Conservation (phyloP, 352 stramenopile species). For the Elongisporangium anandrum region DNA sequence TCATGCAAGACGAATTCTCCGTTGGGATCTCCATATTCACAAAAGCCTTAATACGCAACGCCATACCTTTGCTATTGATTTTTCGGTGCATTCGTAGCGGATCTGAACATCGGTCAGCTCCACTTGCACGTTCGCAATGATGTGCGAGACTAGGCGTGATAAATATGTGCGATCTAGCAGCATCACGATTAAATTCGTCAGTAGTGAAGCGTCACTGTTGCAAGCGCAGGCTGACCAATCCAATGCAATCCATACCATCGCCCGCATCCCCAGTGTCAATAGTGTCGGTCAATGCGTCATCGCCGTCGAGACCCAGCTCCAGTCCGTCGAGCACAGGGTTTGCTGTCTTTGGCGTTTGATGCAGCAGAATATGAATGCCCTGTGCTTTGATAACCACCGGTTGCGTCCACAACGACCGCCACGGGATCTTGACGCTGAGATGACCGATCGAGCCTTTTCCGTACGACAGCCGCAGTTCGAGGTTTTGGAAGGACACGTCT, state of each 20-base stretch:
- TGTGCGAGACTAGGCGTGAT: conserved; percentile 74
- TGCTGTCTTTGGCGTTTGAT: conserved; percentile 37
- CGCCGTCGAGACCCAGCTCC: conserved; percentile 17
- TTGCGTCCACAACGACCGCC: conserved; percentile 80
- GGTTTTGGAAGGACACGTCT: conserved; percentile 78
- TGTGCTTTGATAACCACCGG: conserved; percentile 75
- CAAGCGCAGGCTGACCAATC: neutral
- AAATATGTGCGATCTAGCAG: conserved; percentile 72
- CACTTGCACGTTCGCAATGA: conserved; percentile 86
- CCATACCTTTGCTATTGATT: conserved; percentile 58
- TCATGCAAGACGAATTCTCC: conserved; percentile 2
- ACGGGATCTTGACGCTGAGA: conserved; percentile 82
- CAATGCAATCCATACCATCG: conserved; percentile 32
- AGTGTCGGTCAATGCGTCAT: conserved; percentile 8
- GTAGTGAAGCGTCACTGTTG: neutral
- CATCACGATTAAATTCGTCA: neutral
- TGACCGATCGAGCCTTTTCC: conserved; percentile 72
- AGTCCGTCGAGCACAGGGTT: conserved; percentile 7
- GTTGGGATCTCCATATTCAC: neutral
- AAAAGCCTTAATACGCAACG: conserved; percentile 2
- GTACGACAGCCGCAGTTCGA: conserved; percentile 76
- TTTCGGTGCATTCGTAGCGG: conserved; percentile 73
- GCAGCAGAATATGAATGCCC: conserved; percentile 62
- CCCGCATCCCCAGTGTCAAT: conserved; percentile 17
- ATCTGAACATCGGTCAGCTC: conserved; percentile 78